phyloP scores from a whole-genome alignment of 768 basidiomycete genomes.

The Tylopilus balloui region DNA sequence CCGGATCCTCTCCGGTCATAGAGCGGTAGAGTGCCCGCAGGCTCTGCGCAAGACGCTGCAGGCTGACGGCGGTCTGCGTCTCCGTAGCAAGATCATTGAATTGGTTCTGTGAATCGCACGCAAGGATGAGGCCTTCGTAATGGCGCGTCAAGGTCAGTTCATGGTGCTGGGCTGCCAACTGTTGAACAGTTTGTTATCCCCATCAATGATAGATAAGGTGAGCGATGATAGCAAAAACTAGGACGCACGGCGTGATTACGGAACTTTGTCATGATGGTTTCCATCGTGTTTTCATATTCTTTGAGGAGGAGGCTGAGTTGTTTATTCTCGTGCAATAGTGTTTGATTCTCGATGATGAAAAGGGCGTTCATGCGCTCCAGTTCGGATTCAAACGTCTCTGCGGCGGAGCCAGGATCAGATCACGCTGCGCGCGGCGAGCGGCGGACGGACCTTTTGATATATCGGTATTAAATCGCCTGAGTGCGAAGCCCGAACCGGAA shows the following conservation, averaged over 20 bases:
- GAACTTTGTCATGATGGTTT: conserved; percentile 96
- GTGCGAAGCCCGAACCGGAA: conserved; percentile 65
- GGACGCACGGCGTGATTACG: conserved; percentile 79
- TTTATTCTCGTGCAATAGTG: conserved; percentile 90
- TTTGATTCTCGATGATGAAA: conserved; percentile 90
- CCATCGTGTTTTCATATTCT: conserved; percentile 93
- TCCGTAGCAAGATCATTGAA: conserved; percentile 55
- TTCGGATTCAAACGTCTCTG: conserved; percentile 91
- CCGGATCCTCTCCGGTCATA: conserved; percentile 57
- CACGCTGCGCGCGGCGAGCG: conserved; percentile 2
- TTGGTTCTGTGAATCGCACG: conserved; percentile 54
- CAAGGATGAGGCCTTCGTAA: conserved; percentile 76
- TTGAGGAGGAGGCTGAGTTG: conserved; percentile 84
- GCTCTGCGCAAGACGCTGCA: conserved; percentile 66
- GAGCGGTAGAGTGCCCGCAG: conserved; percentile 70
- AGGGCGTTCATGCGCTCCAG: conserved; percentile 87
- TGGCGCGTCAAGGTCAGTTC: conserved; percentile 83
- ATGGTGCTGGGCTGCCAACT: conserved; percentile 92
- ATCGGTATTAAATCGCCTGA: conserved; percentile 84
- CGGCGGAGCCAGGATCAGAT: conserved; percentile 11
- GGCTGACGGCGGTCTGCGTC: conserved; percentile 56
- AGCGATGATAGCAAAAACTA: neutral
- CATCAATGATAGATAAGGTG: conserved; percentile 3
- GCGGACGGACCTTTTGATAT: conserved; percentile 65
- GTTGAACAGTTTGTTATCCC: conserved; percentile 7